Base-by-base conservation (phyloP, 116 monocot genomes). In the Posidonia oceanica region DNA sequence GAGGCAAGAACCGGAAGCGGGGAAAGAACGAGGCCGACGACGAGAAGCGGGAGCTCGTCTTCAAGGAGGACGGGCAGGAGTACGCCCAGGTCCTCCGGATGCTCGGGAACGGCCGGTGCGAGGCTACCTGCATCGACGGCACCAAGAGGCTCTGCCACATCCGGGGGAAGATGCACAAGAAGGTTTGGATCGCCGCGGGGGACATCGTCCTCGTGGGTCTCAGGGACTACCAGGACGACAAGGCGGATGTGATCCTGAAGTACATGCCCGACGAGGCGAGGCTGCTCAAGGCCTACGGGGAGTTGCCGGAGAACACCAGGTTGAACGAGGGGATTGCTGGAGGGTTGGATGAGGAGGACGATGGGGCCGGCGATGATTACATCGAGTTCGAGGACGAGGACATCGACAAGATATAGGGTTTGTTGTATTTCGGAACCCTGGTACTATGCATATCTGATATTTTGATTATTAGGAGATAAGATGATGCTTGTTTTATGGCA, bases 381-480 rank as follows among this genome's bases (percentile, higher is more conserved):
- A 80, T 88, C 66, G 84, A 88, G 69, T 88, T 88, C 67, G 88
- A 88, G 72, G 88, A 88, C 63, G 88, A 88, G 77, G 88, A 88
- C 64, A 88, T 88, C 55, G 88, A 88, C 74, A 84, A 84, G 77
- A 88, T 88, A 65, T 83, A 70, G 59, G 39, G 51, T 36, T 38
- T 48, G 48, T 48, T 7, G 48, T 10, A 4, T 48, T 12, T 4
- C 6, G 48, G 48, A 10, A 10, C 48, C 12, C 12, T 48, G 48
- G 48, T 7, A 7, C 12, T 6, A 48, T 48, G 48, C 48, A 10
- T 12, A 10, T 7, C 48, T 7, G 48, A 48, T 48, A 48, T 48
- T 48, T 48, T 48, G 8, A 12, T 48, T 48, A 48, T 48, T 7
- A 29, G 0, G 29, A 29, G 29, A 29, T 29, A 29, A 29, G 29